Conservation (phyloP, 1,139 yeast species). For the Candida sanyaensis region DNA sequence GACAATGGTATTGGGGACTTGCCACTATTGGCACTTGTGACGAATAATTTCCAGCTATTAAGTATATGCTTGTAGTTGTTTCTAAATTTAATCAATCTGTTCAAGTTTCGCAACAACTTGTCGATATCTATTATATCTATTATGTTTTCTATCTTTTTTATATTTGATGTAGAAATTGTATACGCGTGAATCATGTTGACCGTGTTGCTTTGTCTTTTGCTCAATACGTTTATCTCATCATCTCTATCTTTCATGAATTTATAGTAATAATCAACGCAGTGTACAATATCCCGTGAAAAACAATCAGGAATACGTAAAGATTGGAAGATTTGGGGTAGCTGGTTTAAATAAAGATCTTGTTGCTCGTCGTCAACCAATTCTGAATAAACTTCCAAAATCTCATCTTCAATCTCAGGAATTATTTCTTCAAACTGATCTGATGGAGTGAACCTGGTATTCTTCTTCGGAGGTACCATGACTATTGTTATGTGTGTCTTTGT, state of each 20-base stretch:
- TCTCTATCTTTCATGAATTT: slow-evolving; percentile 19
- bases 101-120: slow-evolving; percentile 31
- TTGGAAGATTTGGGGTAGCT: slow-evolving; percentile 27
- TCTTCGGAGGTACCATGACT: slow-evolving; percentile 10
- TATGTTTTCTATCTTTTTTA: slow-evolving; percentile 21
- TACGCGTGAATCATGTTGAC: slow-evolving; percentile 29
- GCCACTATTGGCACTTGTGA: slow-evolving; percentile 19
- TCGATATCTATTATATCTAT: slow-evolving; percentile 46
- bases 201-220: slow-evolving; percentile 24
- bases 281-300: slow-evolving; percentile 33
- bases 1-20: slow-evolving; percentile 10
- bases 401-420: slow-evolving; percentile 27
- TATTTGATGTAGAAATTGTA: slow-evolving; percentile 27
- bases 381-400: slow-evolving; percentile 30
- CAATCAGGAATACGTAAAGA: slow-evolving; percentile 31
- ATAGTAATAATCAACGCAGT: slow-evolving; percentile 39
- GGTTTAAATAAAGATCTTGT: slow-evolving; percentile 32
- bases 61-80: slow-evolving; percentile 30
- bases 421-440: slow-evolving; percentile 12
- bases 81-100: slow-evolving; percentile 35
- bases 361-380: slow-evolving; percentile 19
- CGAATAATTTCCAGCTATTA: slow-evolving; percentile 39
- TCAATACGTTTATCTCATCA: slow-evolving; percentile 7
- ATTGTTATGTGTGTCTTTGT: no score
- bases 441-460: slow-evolving; percentile 5